Base-by-base conservation (phyloP, 164 flowering plant genomes). In the Tetrastigma voinierianum region DNA sequence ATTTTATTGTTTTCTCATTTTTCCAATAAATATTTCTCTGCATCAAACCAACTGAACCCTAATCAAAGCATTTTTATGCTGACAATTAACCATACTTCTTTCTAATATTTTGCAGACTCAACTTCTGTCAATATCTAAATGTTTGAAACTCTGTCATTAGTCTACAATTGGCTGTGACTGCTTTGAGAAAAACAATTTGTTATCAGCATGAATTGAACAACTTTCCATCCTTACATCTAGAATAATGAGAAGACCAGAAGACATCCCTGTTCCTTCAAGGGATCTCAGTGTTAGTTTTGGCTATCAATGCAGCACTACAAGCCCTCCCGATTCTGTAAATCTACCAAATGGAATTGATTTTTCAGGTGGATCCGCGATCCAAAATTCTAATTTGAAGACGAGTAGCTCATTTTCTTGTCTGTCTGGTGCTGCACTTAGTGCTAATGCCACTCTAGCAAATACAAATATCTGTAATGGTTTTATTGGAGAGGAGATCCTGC, bases 401-500 rank as follows among this genome's bases (percentile, higher is more conserved):
- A 59, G 47, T 17, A 18, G 62, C 20, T 59, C 62, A n/a, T 59
- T 59, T 24, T 59, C 62, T 24, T 59, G 62, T 24, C 19, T 59
- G 62, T 59, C 62, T 9, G 62, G 62, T 44, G 62, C 62, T 44
- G 62, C 47, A 5, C 46, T 59, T 15, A 59, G 62, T 44, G 62
- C 62, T n/a, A 59, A 59, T 43, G 46, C 47, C 14, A 59, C 62
- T 12, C 32, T 59, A 25, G 62, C 62, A 14, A 59, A 59, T 48
- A 59, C 62, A 43, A 59, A 43, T 5, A 57, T 57, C 32, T 57
- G 60, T 20, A 57, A 57, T 23, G 60, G 60, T 11, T 15, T 59
- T 18, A 40, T 59, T 2, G 62, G 47, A 14, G 62, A 44, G 19
- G 62, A 59, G 44, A 59, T 59, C 62, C 17, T 59, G 47, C 62